Evolutionary conservation across 1,139 yeast genomes (phyloP).

Genomic region (Blastobotrys illinoisensis): DNA sequence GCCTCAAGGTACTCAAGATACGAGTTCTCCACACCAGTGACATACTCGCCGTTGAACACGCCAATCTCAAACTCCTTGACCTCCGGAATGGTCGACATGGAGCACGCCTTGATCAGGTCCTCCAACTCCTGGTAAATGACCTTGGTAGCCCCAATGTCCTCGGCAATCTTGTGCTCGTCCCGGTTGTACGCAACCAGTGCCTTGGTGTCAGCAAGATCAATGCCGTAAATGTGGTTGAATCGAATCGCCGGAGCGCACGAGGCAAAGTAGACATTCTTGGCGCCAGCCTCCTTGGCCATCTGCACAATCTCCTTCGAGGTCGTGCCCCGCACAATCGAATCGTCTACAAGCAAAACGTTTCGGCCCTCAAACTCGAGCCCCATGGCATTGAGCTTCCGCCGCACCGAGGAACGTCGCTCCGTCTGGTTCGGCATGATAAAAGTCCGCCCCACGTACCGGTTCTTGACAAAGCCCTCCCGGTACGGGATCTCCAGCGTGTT

Average conservation of each 20-base stretch:
- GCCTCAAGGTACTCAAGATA: slow-evolving; percentile 78
- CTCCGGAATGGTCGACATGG: slow-evolving; percentile 20
- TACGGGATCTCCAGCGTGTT: slow-evolving; percentile 74
- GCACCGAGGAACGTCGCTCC: slow-evolving; percentile 88
- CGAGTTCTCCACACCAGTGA: slow-evolving; percentile 84
- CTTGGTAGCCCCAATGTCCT: slow-evolving; percentile 83
- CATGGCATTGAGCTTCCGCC: slow-evolving; percentile 95
- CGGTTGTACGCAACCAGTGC: slow-evolving; percentile 87
- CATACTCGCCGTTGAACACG: slow-evolving; percentile 91
- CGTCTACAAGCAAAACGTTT: slow-evolving; percentile 90
- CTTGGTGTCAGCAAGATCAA: slow-evolving; percentile 91
- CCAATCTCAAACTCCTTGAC: slow-evolving; percentile 80
- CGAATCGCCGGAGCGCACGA: slow-evolving; percentile 98
- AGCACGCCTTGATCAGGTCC: slow-evolving; percentile 78
- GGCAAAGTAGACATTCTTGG: slow-evolving; percentile 86
- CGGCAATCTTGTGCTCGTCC: slow-evolving; percentile 65
- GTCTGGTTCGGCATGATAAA: slow-evolving; percentile 98
- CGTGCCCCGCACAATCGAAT: slow-evolving; percentile 95
- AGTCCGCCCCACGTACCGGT: slow-evolving; percentile 94
- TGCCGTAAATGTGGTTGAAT: slow-evolving; percentile 92
- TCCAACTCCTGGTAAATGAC: slow-evolving; percentile 83
- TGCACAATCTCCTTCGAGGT: slow-evolving; percentile 93
- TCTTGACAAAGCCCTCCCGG: slow-evolving; percentile 95
- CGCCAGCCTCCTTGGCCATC: slow-evolving; percentile 98
- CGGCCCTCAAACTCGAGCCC: slow-evolving; percentile 81